Conservation (phyloP, 1,139 yeast genomes). For the Yamadazyma triangularis region DNA sequence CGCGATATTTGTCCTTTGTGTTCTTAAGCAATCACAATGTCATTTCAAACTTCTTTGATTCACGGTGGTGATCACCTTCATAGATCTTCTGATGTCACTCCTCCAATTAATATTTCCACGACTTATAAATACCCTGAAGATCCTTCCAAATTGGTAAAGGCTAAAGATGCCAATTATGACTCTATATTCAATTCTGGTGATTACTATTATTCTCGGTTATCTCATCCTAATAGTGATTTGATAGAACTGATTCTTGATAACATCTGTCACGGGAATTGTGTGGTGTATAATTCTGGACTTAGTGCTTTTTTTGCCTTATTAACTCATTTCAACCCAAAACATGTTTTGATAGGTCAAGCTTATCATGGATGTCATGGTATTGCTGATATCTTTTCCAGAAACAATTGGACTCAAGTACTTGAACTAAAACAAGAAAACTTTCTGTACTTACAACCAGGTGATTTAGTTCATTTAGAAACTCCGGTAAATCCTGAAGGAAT, state of each 20-base stretch:
- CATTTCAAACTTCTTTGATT: slow-evolving; percentile 20
- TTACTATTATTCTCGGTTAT: slow-evolving; percentile 60
- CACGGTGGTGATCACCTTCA: slow-evolving; percentile 57
- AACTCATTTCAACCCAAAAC: slow-evolving; percentile 68
- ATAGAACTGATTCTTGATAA: slow-evolving; percentile 64
- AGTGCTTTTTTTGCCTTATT: slow-evolving; percentile 78
- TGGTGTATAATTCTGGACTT: slow-evolving; percentile 73
- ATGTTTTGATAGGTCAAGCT: slow-evolving; percentile 70
- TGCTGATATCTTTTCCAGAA: slow-evolving; percentile 56
- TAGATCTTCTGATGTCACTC: slow-evolving; percentile 55
- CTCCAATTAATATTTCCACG: slow-evolving; percentile 81
- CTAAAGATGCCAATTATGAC: slow-evolving; percentile 22
- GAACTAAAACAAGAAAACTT: slow-evolving; percentile 35
- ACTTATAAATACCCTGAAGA: slow-evolving; percentile 65
- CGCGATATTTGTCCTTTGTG: too few relatives aligned
- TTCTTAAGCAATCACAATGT: too few relatives aligned
- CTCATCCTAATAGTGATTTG: slow-evolving; percentile 68
- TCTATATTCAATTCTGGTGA: slow-evolving; percentile 11
- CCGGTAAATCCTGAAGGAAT: slow-evolving; percentile 86
- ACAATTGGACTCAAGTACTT: slow-evolving; percentile 54
- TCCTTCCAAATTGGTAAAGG: slow-evolving; percentile 48
- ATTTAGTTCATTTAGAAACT: slow-evolving; percentile 77
- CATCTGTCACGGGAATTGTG: slow-evolving; percentile 54
- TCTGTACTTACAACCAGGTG: slow-evolving; percentile 56
- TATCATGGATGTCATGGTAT: slow-evolving; percentile 84